Percentiles rank a stretch among this genome's conserved stretches.
Conservation (phyloP, 1,284 basidiomycete genomes). For the Gomphus bonarii region DNA sequence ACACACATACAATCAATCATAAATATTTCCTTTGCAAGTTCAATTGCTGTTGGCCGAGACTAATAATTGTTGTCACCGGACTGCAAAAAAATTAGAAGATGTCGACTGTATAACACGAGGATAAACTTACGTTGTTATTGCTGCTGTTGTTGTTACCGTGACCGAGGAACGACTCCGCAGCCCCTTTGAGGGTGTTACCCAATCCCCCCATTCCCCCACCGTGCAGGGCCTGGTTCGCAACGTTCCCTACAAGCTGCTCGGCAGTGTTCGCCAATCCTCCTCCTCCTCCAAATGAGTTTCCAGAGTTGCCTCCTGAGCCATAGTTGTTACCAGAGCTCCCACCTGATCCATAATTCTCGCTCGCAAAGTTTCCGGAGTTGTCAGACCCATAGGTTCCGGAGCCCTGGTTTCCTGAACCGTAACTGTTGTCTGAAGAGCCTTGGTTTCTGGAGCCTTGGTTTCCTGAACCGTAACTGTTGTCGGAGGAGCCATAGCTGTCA, state of each 20-base stretch:
- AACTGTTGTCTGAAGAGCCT: not conserved
- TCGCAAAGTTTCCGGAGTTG: not conserved
- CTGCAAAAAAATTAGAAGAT: too few species aligned
- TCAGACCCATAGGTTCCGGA: not conserved
- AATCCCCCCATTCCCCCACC: not conserved
- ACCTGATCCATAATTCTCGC: conserved; percentile 3
- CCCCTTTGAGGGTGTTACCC: not conserved
- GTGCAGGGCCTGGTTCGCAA: not conserved
- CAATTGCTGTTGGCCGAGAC: too few species aligned
- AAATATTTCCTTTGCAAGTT: too few species aligned
- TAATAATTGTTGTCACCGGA: too few species aligned
- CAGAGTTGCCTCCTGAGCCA: conserved; percentile 1
- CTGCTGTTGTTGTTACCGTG: not conserved
- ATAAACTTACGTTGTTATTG: not conserved
- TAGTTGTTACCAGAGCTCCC: not conserved
- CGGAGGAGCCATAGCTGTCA: not conserved
- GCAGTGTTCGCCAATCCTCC: not conserved
- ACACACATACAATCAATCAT: too few species aligned
- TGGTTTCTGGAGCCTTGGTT: not conserved
- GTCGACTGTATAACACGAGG: too few species aligned
- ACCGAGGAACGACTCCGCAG: not conserved
- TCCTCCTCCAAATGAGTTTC: not conserved
- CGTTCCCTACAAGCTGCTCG: not conserved
- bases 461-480: not conserved
- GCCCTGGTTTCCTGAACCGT: not conserved